phyloP scores from a whole-genome alignment of 1,284 basidiomycete genomes.

The Chalciporus piperatoides region DNA sequence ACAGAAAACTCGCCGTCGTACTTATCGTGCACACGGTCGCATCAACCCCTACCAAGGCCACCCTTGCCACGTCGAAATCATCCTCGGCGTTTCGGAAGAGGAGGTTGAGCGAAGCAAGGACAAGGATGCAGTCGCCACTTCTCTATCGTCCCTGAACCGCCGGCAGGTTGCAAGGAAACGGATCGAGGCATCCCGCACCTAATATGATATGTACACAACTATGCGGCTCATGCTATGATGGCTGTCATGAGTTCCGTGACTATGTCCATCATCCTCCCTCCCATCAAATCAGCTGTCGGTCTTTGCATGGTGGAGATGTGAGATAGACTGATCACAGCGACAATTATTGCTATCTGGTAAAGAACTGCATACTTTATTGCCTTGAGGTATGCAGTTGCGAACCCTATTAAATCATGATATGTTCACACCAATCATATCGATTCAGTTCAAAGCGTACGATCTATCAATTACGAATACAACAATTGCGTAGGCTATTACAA shows the following conservation, averaged over 20 bases:
- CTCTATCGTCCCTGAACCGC: conserved; percentile 68
- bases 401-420: too few species aligned
- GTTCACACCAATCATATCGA: background rate
- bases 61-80: conserved; percentile 95
- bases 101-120: conserved; percentile 91
- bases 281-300: background rate
- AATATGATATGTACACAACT: conserved; percentile 27
- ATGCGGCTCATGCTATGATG: conserved; percentile 33
- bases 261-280: background rate
- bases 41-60: conserved; percentile 91
- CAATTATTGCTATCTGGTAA: too few species aligned
- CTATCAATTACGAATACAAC: conserved; percentile 19
- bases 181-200: conserved; percentile 68
- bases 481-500: conserved; percentile 16
- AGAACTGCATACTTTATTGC: too few species aligned
- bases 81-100: conserved; percentile 73
- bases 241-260: background rate
- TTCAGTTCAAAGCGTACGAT: background rate
- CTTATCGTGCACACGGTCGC: conserved; percentile 98
- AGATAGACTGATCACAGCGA: too few species aligned
- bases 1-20: conserved; percentile 98
- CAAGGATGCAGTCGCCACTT: conserved; percentile 52
- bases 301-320: background rate
- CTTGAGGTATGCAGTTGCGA: too few species aligned
- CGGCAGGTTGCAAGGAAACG: conserved; percentile 79